phyloP scores from a whole-genome alignment of 176 grass and related monocot genomes.

The Oryza longistaminata region DNA sequence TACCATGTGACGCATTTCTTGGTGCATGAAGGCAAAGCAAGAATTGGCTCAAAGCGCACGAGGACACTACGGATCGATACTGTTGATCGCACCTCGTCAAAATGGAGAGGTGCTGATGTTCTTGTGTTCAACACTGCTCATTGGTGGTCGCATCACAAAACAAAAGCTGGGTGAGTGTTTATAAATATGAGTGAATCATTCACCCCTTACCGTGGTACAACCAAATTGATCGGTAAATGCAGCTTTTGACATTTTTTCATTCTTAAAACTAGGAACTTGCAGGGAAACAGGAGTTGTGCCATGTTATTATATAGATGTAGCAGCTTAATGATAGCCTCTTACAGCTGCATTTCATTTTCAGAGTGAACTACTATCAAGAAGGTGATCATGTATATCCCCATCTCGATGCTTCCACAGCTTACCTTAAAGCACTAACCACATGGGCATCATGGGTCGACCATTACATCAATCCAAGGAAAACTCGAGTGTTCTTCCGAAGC shows the following conservation, averaged over 20 bases:
- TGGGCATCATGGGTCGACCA: conserved; percentile 81
- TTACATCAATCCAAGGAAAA: conserved; percentile 53
- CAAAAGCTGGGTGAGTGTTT: conserved; percentile 70
- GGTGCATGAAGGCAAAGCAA: conserved; percentile 81
- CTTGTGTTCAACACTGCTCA: conserved; percentile 96
- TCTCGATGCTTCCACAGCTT: conserved; percentile 68
- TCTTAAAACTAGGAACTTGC: too few relatives aligned
- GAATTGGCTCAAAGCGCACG: conserved; percentile 56
- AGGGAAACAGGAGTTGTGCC: too few relatives aligned
- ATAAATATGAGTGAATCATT: neutral
- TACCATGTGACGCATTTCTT: conserved; percentile 94
- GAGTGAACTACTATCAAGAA: conserved; percentile 95
- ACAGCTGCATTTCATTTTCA: conserved; percentile 39
- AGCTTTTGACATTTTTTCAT: conserved; percentile 2
- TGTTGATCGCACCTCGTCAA: conserved; percentile 66
- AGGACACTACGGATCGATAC: conserved; percentile 75
- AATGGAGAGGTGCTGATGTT: conserved; percentile 76
- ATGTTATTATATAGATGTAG: neutral
- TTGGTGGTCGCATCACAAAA: conserved; percentile 99
- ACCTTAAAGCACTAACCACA: conserved; percentile 67
- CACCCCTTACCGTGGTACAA: neutral
- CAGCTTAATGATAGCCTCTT: conserved; percentile 7
- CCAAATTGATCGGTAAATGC: neutral
- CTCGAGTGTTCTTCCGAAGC: conserved; percentile 87
- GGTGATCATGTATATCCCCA: conserved; percentile 56